Evolutionary conservation across 1,139 yeast genomes (phyloP), one percentile per base, ranked within the genome.

Genomic region (Candida buenavistaensis): DNA sequence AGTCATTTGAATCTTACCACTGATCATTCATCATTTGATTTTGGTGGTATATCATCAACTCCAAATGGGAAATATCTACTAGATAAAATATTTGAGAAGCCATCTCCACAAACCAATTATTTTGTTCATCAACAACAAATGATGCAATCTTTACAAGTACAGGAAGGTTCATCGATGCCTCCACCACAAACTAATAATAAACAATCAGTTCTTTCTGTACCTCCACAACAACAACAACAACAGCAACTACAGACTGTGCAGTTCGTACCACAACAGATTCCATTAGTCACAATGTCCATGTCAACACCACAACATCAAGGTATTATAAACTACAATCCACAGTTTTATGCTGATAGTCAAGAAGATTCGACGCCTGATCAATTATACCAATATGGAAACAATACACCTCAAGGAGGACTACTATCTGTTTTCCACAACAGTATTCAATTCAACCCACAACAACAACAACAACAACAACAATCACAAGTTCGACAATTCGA

Each of bases 301-400:
- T 68, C 74, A 35, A 68, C 75, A 2, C 74, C 75, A 5, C 73
- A 64, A 38, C 74, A 64, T 45, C 63, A 51, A 22, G 48, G 45
- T n/a, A 27, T 38, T 5, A 25, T 32, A 5, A 38, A 35, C 22
- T 35, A 35, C 11, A 28, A 13, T 26, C 35, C 35, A 11, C 28
- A 23, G 15, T 12, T 29, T 5, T 29, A 29, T 13, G 10, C 4
- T 29, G 13, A n/a, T 12, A 8, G 26, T 17, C 10, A 23, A 11
- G 19, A 14, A 10, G 26, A 13, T n/a, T 20, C 34, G 5, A 26
- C 34, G 15, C 34, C 34, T 7, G 29, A 26, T 25, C 20, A 10
- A 20, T 26, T 29, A 17, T 29, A 22, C 17, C 10, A 16, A 7
- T 31, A 26, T 30, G 23, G 14, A 16, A 15, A 23, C 13, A 23